Conservation (phyloP, 2,329 filamentous ascomycete species). For the Diaporthe capsici region DNA sequence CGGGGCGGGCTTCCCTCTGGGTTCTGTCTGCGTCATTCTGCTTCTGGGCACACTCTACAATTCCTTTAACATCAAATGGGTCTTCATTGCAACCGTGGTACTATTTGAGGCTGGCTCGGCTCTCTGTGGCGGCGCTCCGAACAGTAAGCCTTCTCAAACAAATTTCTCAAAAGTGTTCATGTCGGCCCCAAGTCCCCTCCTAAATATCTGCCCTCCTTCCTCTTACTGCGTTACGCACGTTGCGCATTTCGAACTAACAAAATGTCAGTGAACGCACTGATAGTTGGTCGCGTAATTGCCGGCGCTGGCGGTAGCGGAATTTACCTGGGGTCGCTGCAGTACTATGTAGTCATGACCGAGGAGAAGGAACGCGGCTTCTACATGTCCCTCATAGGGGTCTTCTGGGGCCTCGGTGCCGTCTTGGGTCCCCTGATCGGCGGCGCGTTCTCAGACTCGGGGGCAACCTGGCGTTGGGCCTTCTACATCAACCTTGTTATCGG, state of each 20-base stretch:
- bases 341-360: slow-evolving; percentile 49
- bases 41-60: slow-evolving; percentile 53
- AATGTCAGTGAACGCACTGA: slow-evolving; percentile 55
- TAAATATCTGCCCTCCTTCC: not conserved
- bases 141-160: slow-evolving; percentile 37
- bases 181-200: too few species aligned
- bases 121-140: slow-evolving; percentile 56
- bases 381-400: slow-evolving; percentile 48
- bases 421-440: slow-evolving; percentile 56
- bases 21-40: slow-evolving; percentile 53
- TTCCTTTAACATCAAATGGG: slow-evolving; percentile 59
- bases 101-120: slow-evolving; percentile 47
- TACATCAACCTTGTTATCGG: slow-evolving; percentile 66
- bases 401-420: slow-evolving; percentile 55
- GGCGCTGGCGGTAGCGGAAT: slow-evolving; percentile 57
- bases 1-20: slow-evolving; percentile 54
- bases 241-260: not conserved
- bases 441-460: slow-evolving; percentile 50
- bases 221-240: accelerated
- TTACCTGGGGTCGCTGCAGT: slow-evolving; percentile 51
- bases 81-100: slow-evolving; percentile 46
- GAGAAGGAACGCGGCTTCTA: slow-evolving; percentile 51
- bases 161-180: not conserved
- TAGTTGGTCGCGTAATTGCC: slow-evolving; percentile 58
- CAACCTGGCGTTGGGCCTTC: slow-evolving; percentile 57